These are phyloP conservation scores for Leccinum discolor DNA, from an alignment of 1,284 basidiomycete species.

Conservation along the genomic window DNA sequence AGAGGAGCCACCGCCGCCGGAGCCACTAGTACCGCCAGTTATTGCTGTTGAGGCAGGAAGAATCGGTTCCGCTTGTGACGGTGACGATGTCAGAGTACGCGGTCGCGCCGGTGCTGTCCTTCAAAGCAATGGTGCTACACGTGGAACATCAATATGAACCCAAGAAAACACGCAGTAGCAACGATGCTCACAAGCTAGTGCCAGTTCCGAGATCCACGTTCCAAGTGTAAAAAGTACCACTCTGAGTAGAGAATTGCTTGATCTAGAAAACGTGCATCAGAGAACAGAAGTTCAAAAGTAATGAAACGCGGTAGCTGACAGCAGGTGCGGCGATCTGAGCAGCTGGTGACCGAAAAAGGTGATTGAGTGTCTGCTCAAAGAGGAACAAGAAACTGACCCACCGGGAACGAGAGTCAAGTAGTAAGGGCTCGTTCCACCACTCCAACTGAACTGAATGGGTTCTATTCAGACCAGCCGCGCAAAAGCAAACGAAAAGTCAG, in stretches of 20 bases:
- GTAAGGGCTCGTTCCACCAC: conserved; percentile 59
- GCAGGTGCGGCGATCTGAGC: conserved; percentile 56
- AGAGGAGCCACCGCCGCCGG: conserved; percentile 1
- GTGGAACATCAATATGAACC: conserved; percentile 4
- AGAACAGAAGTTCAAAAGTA: not conserved
- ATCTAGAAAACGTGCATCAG: conserved; percentile 36
- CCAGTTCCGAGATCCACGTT: conserved; percentile 52
- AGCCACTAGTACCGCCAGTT: not conserved
- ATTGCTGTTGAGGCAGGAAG: conserved; percentile 27
- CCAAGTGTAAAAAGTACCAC: conserved; percentile 59
- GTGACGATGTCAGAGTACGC: conserved; percentile 60
- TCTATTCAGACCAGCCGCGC: conserved; percentile 38
- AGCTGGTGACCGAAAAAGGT: conserved; percentile 34
- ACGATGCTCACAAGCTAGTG: conserved; percentile 50
- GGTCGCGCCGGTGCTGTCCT: conserved; percentile 58
- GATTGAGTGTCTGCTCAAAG: not conserved
- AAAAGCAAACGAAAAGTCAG: not conserved
- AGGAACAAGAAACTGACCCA: fast-evolving
- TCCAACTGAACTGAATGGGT: conserved; percentile 59
- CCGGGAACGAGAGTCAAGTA: conserved; percentile 32
- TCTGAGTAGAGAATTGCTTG: conserved; percentile 52
- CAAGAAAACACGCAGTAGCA: not conserved
- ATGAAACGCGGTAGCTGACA: conserved; percentile 35
- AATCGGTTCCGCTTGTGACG: conserved; percentile 44
- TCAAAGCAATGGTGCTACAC: conserved; percentile 51